Conservation (phyloP, 768 basidiomycete species). For the Boletus coccyginus region DNA sequence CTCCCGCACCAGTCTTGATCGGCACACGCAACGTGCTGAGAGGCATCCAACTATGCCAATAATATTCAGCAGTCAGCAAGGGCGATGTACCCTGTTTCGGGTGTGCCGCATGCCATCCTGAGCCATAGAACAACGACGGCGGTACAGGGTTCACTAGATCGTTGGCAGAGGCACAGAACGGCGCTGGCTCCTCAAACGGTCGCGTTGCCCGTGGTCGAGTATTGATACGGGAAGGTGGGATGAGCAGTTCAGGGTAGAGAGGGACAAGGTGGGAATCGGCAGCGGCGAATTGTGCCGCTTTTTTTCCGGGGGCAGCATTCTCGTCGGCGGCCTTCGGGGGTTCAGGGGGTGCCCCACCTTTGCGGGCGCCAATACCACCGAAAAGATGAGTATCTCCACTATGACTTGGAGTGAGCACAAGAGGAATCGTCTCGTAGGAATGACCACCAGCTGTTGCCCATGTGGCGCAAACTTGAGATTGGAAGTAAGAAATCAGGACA, state of each 20-base stretch:
- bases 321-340: constrained; percentile 33
- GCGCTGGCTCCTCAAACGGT: constrained; percentile 81
- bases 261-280: constrained; percentile 17
- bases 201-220: constrained; percentile 51
- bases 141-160: constrained; percentile 97
- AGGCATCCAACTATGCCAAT: constrained; percentile 90
- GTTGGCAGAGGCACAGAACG: constrained; percentile 94
- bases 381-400: constrained; percentile 58
- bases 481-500: constrained; percentile 86
- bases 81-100: constrained; percentile 48
- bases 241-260: constrained; percentile 34
- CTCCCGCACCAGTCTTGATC: constrained; percentile 81
- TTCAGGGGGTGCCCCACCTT: constrained; percentile 61
- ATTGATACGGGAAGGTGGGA: constrained; percentile 74
- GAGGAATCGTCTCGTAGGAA: constrained; percentile 57
- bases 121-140: constrained; percentile 89
- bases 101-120: constrained; percentile 84
- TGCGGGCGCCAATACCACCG: constrained; percentile 81
- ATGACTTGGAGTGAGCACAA: constrained; percentile 38
- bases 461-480: constrained; percentile 81
- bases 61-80: constrained; percentile 68
- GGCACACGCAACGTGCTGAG: constrained; percentile 82
- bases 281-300: constrained; percentile 9
- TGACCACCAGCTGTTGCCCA: constrained; percentile 75
- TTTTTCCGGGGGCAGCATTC: constrained; percentile 31